A percentile compares a stretch with the other conserved stretches of the same genome.
Conservation (phyloP, 139 green algal species). For the Tetraselmis striata region DNA sequence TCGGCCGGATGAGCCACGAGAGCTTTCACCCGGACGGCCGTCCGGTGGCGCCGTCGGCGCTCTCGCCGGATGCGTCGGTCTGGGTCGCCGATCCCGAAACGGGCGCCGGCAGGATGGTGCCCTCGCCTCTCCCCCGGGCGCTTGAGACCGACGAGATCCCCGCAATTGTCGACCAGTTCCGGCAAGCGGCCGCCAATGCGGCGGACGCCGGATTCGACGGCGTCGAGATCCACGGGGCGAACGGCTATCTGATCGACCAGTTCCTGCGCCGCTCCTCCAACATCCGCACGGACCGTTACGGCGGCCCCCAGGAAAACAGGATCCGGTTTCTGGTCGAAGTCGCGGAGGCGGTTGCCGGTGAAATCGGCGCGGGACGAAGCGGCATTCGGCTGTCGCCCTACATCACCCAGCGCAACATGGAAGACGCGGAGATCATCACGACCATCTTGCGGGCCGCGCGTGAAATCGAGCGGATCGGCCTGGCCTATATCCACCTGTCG, state of each 20-base stretch:
- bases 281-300: conserved; percentile 21
- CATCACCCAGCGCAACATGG: conserved; percentile 29
- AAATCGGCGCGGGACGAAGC: conserved; percentile 21
- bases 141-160: too few species aligned
- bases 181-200: conserved; percentile 11
- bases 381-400: conserved; percentile 36
- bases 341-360: conserved; percentile 14
- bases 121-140: too few species aligned
- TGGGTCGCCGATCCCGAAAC: too few species aligned
- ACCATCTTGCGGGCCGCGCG: too few species aligned
- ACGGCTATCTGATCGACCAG: conserved; percentile 47
- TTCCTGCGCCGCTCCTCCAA: conserved; percentile 25
- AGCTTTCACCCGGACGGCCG: too few species aligned
- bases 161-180: too few species aligned
- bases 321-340: conserved; percentile 26
- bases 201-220: conserved; percentile 38
- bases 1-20: too few species aligned
- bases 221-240: conserved; percentile 44
- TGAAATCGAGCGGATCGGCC: too few species aligned
- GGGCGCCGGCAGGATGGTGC: too few species aligned
- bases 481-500: too few species aligned
- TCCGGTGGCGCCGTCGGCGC: too few species aligned
- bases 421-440: conserved; percentile 22
- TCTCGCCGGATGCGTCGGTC: too few species aligned
- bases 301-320: conserved; percentile 17